Evolutionary conservation across 108 stramenopile species (phyloP), one percentile per base, ranked within the genome.

Genomic region (Hondaea fermentalgiana): DNA sequence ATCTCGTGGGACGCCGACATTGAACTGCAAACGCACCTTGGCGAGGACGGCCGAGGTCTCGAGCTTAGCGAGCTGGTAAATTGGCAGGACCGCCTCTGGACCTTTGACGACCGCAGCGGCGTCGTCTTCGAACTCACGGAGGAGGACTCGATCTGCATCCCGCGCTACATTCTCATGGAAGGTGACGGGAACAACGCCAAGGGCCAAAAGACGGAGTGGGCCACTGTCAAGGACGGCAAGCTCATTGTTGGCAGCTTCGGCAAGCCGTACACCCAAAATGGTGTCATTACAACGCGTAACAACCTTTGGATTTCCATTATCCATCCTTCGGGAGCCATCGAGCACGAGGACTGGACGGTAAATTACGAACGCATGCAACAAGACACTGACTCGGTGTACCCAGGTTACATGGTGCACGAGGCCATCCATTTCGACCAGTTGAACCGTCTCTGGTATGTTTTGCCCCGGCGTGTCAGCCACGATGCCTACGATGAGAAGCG

Each of bases 151-250:
- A 90, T 29, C 5, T 87, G 16, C 87, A 25, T 57, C 14, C 88
- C 88, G 10, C 60, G 90, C 19, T 44, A 72, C 76, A 91, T 93
- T 58, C 23, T 91, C 35, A 88, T 88, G 72, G 92, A 93, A 57
- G 92, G 92, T n/a, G 91, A 91, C 57, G 92, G 92, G 16, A 25
- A 49, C 16, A 51, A 91, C 23, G 92, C 90, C 88, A 93, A 93
- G 89, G 93, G 93, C 47, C 91, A 92, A 87, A 93, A 93, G 60
- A 51, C 72, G 42, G 93, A 93, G 91, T 93, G 93, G 93, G 92
- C 91, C 44, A 91, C 93, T 3, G 91, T 89, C 43, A 92, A 92
- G 87, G 92, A 91, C 72, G 92, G 87, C 45, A 55, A 88, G 44
- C 69, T 93, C 16, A 72, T 60, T 25, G 76, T 91, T 16, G 93